phyloP scores from a whole-genome alignment of 78 protist species.

The Dictyostelium intermedium region DNA sequence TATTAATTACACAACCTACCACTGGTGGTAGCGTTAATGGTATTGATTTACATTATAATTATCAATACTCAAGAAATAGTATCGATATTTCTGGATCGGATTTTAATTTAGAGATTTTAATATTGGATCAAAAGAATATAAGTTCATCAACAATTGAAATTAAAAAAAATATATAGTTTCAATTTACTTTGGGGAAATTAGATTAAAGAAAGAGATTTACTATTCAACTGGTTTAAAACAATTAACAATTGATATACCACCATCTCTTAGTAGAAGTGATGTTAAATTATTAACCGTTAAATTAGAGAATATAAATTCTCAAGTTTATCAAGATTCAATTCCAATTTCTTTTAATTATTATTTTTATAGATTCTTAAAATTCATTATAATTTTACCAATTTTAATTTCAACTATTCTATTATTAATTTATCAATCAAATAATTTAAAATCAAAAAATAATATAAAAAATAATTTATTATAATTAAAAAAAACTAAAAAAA shows the following conservation, averaged over 20 bases:
- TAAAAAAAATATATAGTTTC: neutral
- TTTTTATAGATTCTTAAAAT: conserved; percentile 41
- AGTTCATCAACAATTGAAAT: neutral
- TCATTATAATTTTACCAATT: conserved; percentile 36
- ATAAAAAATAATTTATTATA: too few species aligned
- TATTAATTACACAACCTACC: conserved; percentile 19
- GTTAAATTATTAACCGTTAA: neutral
- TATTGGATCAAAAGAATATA: conserved; percentile 3
- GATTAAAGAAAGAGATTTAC: neutral
- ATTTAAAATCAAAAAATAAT: neutral
- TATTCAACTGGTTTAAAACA: neutral
- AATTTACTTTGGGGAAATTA: neutral
- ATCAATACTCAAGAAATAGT: neutral
- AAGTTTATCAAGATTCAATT: neutral
- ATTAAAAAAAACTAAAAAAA: too few species aligned
- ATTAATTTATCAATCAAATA: neutral
- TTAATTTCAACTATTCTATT: neutral
- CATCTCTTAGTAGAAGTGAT: neutral
- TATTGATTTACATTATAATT: neutral
- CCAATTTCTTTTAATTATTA: conserved; percentile 15
- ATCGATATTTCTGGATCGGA: conserved; percentile 73
- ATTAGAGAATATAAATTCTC: conserved; percentile 1
- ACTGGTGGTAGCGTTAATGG: neutral
- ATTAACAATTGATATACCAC: neutral
- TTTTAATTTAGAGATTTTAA: conserved; percentile 75